Percentiles rank a stretch among this genome's conserved stretches.
These are phyloP conservation scores for Phoma herbarum DNA, from an alignment of 2,329 filamentous ascomycete genomes.

Conservation along the genomic window DNA sequence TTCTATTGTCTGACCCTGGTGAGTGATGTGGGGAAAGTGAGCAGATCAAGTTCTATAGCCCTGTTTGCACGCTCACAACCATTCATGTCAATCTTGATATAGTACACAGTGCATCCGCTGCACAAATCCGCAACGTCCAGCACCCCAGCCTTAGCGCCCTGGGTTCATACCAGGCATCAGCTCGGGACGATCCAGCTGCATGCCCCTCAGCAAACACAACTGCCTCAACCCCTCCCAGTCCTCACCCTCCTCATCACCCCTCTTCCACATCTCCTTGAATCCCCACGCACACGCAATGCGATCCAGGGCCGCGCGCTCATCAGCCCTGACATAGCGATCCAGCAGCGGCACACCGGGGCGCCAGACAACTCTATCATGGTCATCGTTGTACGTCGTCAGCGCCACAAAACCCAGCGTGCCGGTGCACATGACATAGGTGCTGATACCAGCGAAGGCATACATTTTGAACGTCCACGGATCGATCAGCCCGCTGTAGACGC, in stretches of 20 bases:
- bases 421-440: slow-evolving; percentile 84
- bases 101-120: too few species aligned
- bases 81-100: too few species aligned
- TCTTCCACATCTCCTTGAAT: slow-evolving; percentile 79
- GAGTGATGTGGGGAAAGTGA: too few species aligned
- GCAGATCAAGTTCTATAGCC: too few species aligned
- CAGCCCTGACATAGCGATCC: slow-evolving; percentile 86
- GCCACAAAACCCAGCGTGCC: slow-evolving; percentile 84
- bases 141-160: neutral
- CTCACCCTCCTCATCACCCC: slow-evolving; percentile 88
- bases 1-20: too few species aligned
- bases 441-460: slow-evolving; percentile 79
- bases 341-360: slow-evolving; percentile 79
- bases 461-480: slow-evolving; percentile 77
- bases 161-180: slow-evolving; percentile 90
- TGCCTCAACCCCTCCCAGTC: slow-evolving; percentile 90
- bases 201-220: slow-evolving; percentile 81
- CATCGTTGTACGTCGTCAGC: slow-evolving; percentile 87
- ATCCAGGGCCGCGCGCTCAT: slow-evolving; percentile 88
- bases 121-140: too few species aligned
- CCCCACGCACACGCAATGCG: slow-evolving; percentile 89
- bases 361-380: slow-evolving; percentile 96
- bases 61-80: too few species aligned
- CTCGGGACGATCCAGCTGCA: slow-evolving; percentile 89
- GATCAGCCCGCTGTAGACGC: slow-evolving; percentile 76